A percentile compares a stretch with the other conserved stretches of the same genome.
Evolutionary conservation across 768 basidiomycete genomes (phyloP).

Genomic region (Auricularia sp.): DNA sequence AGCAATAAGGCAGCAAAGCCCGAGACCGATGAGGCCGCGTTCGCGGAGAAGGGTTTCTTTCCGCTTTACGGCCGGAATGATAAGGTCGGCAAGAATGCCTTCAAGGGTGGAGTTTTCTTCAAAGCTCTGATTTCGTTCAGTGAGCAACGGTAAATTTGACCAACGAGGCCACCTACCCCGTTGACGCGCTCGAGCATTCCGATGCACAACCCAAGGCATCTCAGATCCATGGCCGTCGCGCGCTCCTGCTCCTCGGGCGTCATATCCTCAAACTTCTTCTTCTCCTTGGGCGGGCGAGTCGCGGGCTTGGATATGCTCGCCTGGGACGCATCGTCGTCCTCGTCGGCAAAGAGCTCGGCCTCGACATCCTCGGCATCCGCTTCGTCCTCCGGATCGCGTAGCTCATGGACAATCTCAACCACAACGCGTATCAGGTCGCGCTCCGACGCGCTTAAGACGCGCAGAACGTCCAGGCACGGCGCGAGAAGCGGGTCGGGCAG

Average conservation of each 20-base stretch:
- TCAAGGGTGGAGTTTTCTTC: slow-evolving; percentile 63
- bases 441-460: slow-evolving; percentile 60
- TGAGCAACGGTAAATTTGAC: not conserved
- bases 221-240: slow-evolving; percentile 55
- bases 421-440: slow-evolving; percentile 79
- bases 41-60: slow-evolving; percentile 77
- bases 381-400: slow-evolving; percentile 43
- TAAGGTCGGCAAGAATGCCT: slow-evolving; percentile 65
- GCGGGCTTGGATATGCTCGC: slow-evolving; percentile 6
- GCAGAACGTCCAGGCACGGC: slow-evolving; percentile 73
- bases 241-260: slow-evolving; percentile 49
- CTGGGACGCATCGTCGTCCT: not conserved
- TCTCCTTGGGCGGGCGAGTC: slow-evolving; percentile 7
- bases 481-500: slow-evolving; percentile 64
- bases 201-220: slow-evolving; percentile 67
- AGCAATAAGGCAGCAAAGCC: slow-evolving; percentile 79
- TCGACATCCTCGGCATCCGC: slow-evolving; percentile 30
- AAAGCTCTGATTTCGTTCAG: slow-evolving; percentile 29
- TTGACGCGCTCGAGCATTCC: slow-evolving; percentile 83
- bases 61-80: slow-evolving; percentile 81
- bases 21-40: slow-evolving; percentile 69
- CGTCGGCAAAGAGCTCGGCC: not conserved
- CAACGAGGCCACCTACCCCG: slow-evolving; percentile 39
- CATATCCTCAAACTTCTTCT: slow-evolving; percentile 27
- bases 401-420: slow-evolving; percentile 77